Evolutionary conservation across 106 monocot genomes (phyloP).

Genomic region (Dendrobium chrysotoxum): DNA sequence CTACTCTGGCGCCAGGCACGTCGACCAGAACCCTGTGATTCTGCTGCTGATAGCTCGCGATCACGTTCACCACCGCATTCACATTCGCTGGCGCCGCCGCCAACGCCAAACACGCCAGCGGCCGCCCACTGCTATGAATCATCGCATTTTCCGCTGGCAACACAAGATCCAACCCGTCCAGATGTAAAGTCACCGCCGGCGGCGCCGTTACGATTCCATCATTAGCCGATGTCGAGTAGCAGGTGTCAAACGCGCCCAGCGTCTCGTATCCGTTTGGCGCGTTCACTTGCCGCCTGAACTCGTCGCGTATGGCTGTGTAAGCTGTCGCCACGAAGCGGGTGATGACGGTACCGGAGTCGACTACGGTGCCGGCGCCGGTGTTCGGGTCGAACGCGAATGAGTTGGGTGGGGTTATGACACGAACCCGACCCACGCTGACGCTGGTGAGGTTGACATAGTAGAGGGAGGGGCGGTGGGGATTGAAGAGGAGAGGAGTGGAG

Average conservation of each 20-base stretch:
- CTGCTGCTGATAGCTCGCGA: slow-evolving; percentile 83
- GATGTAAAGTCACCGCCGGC: slow-evolving; percentile 42
- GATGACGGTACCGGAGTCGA: slow-evolving; percentile 94
- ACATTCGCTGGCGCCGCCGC: slow-evolving; percentile 57
- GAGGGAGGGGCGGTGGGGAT: slow-evolving; percentile 83
- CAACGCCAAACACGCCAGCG: slow-evolving; percentile 69
- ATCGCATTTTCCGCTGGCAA: slow-evolving; percentile 81
- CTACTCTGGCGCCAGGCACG: slow-evolving; percentile 38
- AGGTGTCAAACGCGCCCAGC: slow-evolving; percentile 91
- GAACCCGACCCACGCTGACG: slow-evolving; percentile 53
- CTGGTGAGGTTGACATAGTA: slow-evolving; percentile 86
- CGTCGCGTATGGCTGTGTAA: slow-evolving; percentile 60
- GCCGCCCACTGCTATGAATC: slow-evolving; percentile 79
- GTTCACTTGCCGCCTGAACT: slow-evolving; percentile 81
- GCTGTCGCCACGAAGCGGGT: slow-evolving; percentile 57
- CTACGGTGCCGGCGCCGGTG: slow-evolving; percentile 77
- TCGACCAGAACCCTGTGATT: slow-evolving; percentile 66
- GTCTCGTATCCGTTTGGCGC: slow-evolving; percentile 47
- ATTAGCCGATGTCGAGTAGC: slow-evolving; percentile 28
- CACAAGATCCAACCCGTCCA: slow-evolving; percentile 51
- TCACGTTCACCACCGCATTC: slow-evolving; percentile 66
- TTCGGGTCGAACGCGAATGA: slow-evolving; percentile 51
- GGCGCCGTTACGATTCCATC: slow-evolving; percentile 8
- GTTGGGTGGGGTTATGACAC: slow-evolving; percentile 23
- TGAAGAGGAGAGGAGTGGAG: slow-evolving; percentile 69